phyloP scores from a whole-genome alignment of 768 basidiomycete species.

The Porpolomopsis calyptriformis region DNA sequence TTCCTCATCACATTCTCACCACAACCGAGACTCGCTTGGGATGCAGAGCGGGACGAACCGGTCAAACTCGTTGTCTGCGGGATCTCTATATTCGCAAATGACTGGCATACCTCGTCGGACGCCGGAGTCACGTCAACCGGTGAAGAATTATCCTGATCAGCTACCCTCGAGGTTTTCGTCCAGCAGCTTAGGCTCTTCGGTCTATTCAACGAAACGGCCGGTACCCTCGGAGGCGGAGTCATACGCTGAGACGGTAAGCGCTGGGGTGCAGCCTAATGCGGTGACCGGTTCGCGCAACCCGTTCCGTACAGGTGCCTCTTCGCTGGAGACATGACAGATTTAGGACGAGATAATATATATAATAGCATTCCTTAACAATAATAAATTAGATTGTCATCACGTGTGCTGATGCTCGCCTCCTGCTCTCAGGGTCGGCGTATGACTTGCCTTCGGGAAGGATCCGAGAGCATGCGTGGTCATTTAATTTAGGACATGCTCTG shows the following conservation, averaged over 20 bases:
- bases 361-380: too few relatives aligned
- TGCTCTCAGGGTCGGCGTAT: not conserved
- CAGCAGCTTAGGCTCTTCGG: constrained; percentile 32
- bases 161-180: constrained; percentile 39
- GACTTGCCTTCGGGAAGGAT: not conserved
- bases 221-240: constrained; percentile 46
- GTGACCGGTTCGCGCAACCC: constrained; percentile 42
- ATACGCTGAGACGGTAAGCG: constrained; percentile 42
- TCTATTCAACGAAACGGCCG: constrained; percentile 6
- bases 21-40: constrained; percentile 18
- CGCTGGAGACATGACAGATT: too few relatives aligned
- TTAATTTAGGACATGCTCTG: not conserved
- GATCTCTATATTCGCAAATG: constrained; percentile 56
- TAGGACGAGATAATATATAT: too few relatives aligned
- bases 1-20: constrained; percentile 35
- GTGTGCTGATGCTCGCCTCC: not conserved
- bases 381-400: too few relatives aligned
- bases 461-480: not conserved
- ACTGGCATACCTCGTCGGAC: constrained; percentile 51
- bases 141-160: constrained; percentile 32
- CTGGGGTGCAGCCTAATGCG: constrained; percentile 32
- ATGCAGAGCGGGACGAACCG: constrained; percentile 9
- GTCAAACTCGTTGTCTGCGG: constrained; percentile 28
- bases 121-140: constrained; percentile 67
- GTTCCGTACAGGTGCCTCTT: constrained; percentile 39